phyloP scores from a whole-genome alignment of 2,329 filamentous ascomycete genomes.

The Stromatinia cepivora region DNA sequence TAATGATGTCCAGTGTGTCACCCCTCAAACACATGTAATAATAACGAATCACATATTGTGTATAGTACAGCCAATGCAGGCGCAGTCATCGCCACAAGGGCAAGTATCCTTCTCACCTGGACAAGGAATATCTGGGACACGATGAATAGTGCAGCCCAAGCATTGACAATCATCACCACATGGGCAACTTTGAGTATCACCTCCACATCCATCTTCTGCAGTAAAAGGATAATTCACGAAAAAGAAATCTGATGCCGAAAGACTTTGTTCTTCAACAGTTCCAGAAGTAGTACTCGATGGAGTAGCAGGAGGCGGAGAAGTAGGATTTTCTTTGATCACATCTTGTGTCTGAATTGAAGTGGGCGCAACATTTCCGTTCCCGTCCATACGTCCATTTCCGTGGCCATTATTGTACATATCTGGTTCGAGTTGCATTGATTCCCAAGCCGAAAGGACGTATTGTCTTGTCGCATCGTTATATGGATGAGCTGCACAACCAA shows the following conservation, averaged over 20 bases:
- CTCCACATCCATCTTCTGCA: slow-evolving; percentile 48
- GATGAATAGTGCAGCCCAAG: slow-evolving; percentile 57
- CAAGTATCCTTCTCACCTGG: slow-evolving; percentile 51
- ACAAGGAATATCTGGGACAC: slow-evolving; percentile 37
- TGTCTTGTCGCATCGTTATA: slow-evolving; percentile 64
- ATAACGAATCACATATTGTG: slow-evolving; percentile 41
- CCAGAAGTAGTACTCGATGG: slow-evolving; percentile 37
- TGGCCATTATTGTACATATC: slow-evolving; percentile 31
- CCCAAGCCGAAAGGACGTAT: slow-evolving; percentile 51
- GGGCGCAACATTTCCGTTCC: slow-evolving; percentile 21
- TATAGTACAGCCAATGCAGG: slow-evolving; percentile 58
- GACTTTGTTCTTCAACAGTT: slow-evolving; percentile 50
- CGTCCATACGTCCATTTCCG: slow-evolving; percentile 24
- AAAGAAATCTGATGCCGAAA: slow-evolving; percentile 54
- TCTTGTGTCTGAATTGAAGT: slow-evolving; percentile 1
- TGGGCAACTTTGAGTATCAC: slow-evolving; percentile 53
- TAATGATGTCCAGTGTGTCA: neutral
- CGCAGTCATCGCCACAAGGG: slow-evolving; percentile 59
- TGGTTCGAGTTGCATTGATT: slow-evolving; percentile 33
- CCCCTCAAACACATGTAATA: neutral
- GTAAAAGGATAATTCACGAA: slow-evolving; percentile 57
- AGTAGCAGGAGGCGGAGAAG: slow-evolving; percentile 36
- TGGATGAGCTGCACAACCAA: slow-evolving; percentile 67
- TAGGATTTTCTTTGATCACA: slow-evolving; percentile 20
- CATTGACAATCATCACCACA: slow-evolving; percentile 62